Evolutionary conservation across 768 basidiomycete genomes (phyloP).

Genomic region (Xerocomus brunneocitrinus): DNA sequence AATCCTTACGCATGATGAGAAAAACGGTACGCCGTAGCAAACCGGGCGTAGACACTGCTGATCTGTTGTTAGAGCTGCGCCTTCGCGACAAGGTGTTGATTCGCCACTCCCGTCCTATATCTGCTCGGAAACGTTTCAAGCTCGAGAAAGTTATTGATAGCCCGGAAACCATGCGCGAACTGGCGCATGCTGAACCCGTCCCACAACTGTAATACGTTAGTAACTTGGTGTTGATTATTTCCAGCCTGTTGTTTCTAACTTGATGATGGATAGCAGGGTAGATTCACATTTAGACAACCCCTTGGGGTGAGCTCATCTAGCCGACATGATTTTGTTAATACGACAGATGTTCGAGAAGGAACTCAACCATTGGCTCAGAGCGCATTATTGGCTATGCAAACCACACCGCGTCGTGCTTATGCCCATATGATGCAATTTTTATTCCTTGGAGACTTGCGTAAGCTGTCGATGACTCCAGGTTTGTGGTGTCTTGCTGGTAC

Average conservation of each 20-base stretch:
- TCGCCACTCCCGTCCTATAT: conserved; percentile 77
- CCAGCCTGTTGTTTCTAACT: background rate
- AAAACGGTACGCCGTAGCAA: conserved; percentile 49
- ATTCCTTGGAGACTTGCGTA: conserved; percentile 32
- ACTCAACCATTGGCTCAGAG: background rate
- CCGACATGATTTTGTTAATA: conserved; percentile 8
- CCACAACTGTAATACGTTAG: background rate
- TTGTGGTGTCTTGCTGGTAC: conserved; percentile 39
- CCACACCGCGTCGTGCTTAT: background rate
- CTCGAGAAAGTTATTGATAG: conserved; percentile 65
- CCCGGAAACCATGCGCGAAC: conserved; percentile 58
- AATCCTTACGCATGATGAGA: conserved; percentile 70
- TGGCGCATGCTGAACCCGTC: conserved; percentile 18
- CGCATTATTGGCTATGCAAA: background rate
- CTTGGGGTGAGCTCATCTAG: conserved; percentile 16
- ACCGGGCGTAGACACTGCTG: background rate
- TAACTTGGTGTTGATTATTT: background rate
- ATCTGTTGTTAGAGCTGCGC: conserved; percentile 46
- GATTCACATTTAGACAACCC: background rate
- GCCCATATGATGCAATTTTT: conserved; percentile 41
- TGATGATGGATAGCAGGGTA: background rate
- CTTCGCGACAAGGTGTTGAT: conserved; percentile 70
- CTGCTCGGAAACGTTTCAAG: conserved; percentile 72
- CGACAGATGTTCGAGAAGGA: conserved; percentile 3
- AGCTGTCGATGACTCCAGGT: conserved; percentile 39